A percentile compares a stretch with the other conserved stretches of the same genome.
Conservation (phyloP, 306 rosid species). For the Ziziphus jujuba region DNA sequence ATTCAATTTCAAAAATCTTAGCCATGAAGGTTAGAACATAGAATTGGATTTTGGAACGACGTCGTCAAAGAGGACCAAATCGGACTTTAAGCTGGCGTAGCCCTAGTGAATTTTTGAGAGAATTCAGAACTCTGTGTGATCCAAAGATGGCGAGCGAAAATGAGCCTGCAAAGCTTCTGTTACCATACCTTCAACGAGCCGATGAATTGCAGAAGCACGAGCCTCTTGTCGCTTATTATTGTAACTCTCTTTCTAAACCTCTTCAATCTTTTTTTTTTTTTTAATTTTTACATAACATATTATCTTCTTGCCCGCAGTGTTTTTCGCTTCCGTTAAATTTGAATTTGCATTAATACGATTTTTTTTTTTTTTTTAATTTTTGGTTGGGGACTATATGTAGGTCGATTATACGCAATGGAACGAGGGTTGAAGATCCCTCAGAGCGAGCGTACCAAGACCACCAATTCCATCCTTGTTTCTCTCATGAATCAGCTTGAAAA, state of each 20-base stretch:
- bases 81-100: too few relatives aligned
- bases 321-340: slow-evolving; percentile 6
- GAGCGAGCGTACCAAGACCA: slow-evolving; percentile 90
- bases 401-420: slow-evolving; percentile 98
- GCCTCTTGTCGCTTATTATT: slow-evolving; percentile 92
- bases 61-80: too few relatives aligned
- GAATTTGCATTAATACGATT: background rate
- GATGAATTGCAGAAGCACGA: slow-evolving; percentile 99
- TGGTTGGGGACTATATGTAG: slow-evolving; percentile 25
- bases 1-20: too few relatives aligned
- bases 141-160: slow-evolving; percentile 76
- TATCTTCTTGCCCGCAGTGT: too few relatives aligned
- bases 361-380: background rate
- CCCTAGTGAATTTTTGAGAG: too few relatives aligned
- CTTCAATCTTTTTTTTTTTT: too few relatives aligned
- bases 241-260: slow-evolving; percentile 38
- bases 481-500: slow-evolving; percentile 98
- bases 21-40: too few relatives aligned
- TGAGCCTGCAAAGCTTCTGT: slow-evolving; percentile 94
- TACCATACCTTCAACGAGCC: slow-evolving; percentile 99
- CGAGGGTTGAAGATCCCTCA: slow-evolving; percentile 88
- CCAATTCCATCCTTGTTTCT: slow-evolving; percentile 84
- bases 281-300: too few relatives aligned
- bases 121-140: background rate
- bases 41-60: too few relatives aligned